Base-by-base conservation (phyloP, 352 stramenopile species). In the Globisporangium sylvaticum region DNA sequence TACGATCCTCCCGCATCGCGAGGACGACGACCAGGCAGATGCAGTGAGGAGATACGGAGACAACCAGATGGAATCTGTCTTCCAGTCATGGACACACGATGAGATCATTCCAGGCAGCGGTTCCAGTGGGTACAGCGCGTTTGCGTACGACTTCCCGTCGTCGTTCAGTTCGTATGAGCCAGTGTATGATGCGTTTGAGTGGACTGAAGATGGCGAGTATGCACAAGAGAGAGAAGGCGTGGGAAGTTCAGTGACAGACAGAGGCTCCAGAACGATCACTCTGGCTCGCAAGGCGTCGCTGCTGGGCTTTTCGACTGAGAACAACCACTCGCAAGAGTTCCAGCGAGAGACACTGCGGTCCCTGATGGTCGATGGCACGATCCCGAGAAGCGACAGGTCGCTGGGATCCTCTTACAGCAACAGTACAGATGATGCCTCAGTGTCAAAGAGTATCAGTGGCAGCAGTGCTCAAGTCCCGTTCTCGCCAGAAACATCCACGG, bases 261-360 rank as follows among this genome's bases (percentile, higher is more conserved):
- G 22, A 4, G 39, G 10, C 14, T 58, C 42, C 27, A 18, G 29
- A n/a, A 34, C 31, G 55, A 14, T 58, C 2, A 20, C 64, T 32
- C 27, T 34, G 10, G 31, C 24, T 15, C 63, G 34, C 20, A 53
- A 31, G 31, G 37, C 42, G 2, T 69, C 64, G 0, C 15, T 69
- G 18, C 12, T 42, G 15, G 22, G 50, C 34, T 59, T 57, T 2
- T 22, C 57, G 0, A 68, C 72, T 24, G 34, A 64, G 5, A 52
- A 67, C 52, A 64, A 59, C 55, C 37, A 62, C 50, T 64, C 62
- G 63, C 44, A 69, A 42, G 65, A 77, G 29, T 62, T 84, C 7
- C 74, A 84, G 32, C 66, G 59, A 53, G 74, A 81, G 5, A 79
- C 84, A 1, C 60, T 86, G 27, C 80, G 80, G 15, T 89, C 80